phyloP scores from a whole-genome alignment of 176 grass and related monocot species.

The Puya raimondii region DNA sequence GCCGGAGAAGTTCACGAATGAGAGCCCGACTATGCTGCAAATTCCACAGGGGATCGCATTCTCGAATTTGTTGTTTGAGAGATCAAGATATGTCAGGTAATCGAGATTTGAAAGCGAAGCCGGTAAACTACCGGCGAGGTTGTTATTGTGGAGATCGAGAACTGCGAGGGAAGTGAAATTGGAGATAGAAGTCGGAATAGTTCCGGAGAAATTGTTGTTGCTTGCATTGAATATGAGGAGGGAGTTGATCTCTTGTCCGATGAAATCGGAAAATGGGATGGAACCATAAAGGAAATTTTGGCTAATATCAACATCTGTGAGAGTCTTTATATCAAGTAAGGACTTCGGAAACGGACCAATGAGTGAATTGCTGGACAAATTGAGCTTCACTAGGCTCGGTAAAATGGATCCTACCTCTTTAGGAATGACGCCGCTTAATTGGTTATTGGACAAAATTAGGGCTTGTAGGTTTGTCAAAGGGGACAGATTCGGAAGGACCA shows the following conservation, averaged over 20 bases:
- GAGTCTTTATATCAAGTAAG: conserved; percentile 43
- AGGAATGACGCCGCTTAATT: conserved; percentile 63
- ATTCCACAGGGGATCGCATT: conserved; percentile 69
- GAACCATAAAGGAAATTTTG: conserved; percentile 66
- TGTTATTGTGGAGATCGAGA: conserved; percentile 89
- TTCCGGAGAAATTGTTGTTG: conserved; percentile 67
- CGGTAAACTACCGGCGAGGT: conserved; percentile 61
- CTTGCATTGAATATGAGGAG: conserved; percentile 78
- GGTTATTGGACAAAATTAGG: conserved; percentile 73
- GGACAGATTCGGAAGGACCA: conserved; percentile 41
- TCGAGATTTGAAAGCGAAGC: conserved; percentile 50
- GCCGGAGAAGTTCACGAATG: conserved; percentile 69
- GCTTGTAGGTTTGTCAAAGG: conserved; percentile 60
- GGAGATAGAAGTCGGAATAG: conserved; percentile 53
- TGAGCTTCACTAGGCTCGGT: conserved; percentile 58
- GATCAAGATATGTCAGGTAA: conserved; percentile 75
- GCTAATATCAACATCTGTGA: conserved; percentile 67
- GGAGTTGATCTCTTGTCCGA: conserved; percentile 32
- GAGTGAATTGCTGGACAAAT: conserved; percentile 70
- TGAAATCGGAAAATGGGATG: conserved; percentile 40
- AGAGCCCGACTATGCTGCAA: conserved; percentile 60
- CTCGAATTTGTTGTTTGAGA: conserved; percentile 71
- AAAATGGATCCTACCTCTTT: conserved; percentile 45
- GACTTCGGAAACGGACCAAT: conserved; percentile 54
- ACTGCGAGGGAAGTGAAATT: conserved; percentile 65